Percentiles rank a stretch among this genome's conserved stretches.
phyloP scores from a whole-genome alignment of 768 basidiomycete genomes.

The Coprinellus micaceus region DNA sequence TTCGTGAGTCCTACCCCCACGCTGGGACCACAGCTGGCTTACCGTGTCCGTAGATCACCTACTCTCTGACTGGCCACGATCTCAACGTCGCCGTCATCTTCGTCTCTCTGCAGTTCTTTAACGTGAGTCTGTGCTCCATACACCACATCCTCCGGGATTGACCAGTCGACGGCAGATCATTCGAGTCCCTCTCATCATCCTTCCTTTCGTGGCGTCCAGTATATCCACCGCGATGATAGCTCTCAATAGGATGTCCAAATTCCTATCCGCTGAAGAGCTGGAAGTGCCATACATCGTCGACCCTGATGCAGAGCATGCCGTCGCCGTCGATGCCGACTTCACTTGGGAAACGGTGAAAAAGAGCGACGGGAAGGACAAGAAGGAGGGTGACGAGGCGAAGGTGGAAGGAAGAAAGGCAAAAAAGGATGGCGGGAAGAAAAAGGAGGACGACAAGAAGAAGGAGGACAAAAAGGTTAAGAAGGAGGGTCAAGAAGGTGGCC shows the following conservation, averaged over 20 bases:
- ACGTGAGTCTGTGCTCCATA: slow-evolving; percentile 33
- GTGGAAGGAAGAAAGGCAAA: not conserved
- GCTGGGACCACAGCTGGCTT: not conserved
- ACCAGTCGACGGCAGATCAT: slow-evolving; percentile 41
- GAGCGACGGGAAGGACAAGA: slow-evolving; percentile 1
- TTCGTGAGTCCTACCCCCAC: slow-evolving; percentile 41
- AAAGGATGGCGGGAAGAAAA: not conserved
- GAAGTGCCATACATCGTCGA: slow-evolving; percentile 45
- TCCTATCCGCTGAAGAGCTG: slow-evolving; percentile 55
- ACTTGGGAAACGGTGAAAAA: slow-evolving; percentile 41
- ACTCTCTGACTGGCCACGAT: slow-evolving; percentile 51
- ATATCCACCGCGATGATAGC: slow-evolving; percentile 50
- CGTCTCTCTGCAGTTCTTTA: slow-evolving; percentile 55
- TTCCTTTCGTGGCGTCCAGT: slow-evolving; percentile 50
- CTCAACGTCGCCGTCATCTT: slow-evolving; percentile 56
- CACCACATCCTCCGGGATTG: too few relatives aligned
- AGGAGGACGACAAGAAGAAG: slow-evolving; percentile 9
- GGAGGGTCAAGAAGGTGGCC: not conserved
- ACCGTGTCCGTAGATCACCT: slow-evolving; percentile 48
- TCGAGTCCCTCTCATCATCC: slow-evolving; percentile 48
- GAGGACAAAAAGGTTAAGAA: slow-evolving; percentile 13
- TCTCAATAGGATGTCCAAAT: slow-evolving; percentile 44
- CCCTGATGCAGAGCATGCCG: slow-evolving; percentile 29
- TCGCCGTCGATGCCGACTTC: slow-evolving; percentile 49
- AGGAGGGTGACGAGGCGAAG: not conserved